Base-by-base conservation (phyloP, 805 yeast genomes). In the Wickerhamomyces pijperi region DNA sequence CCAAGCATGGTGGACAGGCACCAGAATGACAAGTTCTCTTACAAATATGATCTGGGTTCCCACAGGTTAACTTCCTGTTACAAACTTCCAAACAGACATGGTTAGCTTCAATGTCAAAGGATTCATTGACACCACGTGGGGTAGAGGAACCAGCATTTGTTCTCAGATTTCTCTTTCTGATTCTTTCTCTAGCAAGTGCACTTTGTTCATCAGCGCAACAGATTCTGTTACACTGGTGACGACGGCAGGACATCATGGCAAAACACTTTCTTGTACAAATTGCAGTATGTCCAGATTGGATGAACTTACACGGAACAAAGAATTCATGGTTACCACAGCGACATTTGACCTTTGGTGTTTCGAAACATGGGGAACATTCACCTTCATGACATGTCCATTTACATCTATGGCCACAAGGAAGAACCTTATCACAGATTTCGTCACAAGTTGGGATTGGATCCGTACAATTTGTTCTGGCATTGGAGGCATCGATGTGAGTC, bases 391-490 rank as follows among this genome's bases (percentile, higher is more conserved):
- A 87, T 20, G 62, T 62, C 56, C 73, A 67, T 41, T 67, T 64
- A 58, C 96, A 87, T 43, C 62, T 84, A 43, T 71, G 90, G 2
- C 95, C 95, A 63, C 96, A 87, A 0, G 67, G 57, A 32, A 85
- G 56, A 7, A 41, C 38, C 55, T 81, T 82, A 4, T 69, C 78
- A 58, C 97, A 87, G 0, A 59, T 58, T 3, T 65, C 51, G 6
- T 67, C 76, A 61, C 97, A 87, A 9, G 78, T 74, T 4, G 95
- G 92, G 29, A 86, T 68, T 1, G 86, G 81, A 46, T 85, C 95
- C 2, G 81, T 65, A 59, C 97, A 87, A 23, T 66, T 59, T 0
- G 47, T 48, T 46, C 96, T 68, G 7, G 54, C 45, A 7, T 59
- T 50, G 13, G 70, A 42, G 1, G 63, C 64, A 2, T 53, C 53